phyloP scores from a whole-genome alignment of 768 basidiomycete genomes.

The Lentinula sp. region DNA sequence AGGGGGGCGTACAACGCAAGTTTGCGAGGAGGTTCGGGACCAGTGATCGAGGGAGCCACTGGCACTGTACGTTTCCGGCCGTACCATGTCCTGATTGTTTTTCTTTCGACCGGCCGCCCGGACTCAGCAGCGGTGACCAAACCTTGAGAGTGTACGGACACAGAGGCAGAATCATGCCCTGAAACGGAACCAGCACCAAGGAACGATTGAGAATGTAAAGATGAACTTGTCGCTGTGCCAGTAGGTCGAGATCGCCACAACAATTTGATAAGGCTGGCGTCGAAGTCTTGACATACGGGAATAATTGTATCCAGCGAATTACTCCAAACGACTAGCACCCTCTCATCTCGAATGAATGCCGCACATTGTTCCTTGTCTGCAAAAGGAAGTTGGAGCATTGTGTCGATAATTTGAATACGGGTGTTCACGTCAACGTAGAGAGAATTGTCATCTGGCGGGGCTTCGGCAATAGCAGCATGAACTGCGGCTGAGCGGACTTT shows the following conservation, averaged over 20 bases:
- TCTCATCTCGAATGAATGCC: slow-evolving; percentile 84
- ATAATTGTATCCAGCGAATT: slow-evolving; percentile 76
- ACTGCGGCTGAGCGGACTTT: slow-evolving; percentile 49
- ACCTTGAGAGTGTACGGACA: slow-evolving; percentile 6
- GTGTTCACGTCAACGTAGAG: slow-evolving; percentile 53
- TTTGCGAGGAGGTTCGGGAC: slow-evolving; percentile 16
- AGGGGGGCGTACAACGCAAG: slow-evolving; percentile 55
- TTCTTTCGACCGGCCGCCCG: not conserved
- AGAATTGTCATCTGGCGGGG: slow-evolving; percentile 35
- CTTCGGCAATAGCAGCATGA: slow-evolving; percentile 43
- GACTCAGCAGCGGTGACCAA: not conserved
- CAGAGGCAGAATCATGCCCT: slow-evolving; percentile 25
- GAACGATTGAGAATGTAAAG: slow-evolving; percentile 22
- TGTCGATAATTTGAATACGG: slow-evolving; percentile 56
- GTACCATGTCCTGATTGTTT: slow-evolving; percentile 46
- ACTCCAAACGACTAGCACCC: slow-evolving; percentile 81
- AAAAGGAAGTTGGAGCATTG: slow-evolving; percentile 36
- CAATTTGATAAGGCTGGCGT: slow-evolving; percentile 72
- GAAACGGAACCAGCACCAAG: slow-evolving; percentile 10
- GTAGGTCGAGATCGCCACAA: slow-evolving; percentile 57
- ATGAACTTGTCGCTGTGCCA: slow-evolving; percentile 36
- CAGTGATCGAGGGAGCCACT: slow-evolving; percentile 10
- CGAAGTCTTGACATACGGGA: slow-evolving; percentile 66
- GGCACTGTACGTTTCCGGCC: slow-evolving; percentile 43
- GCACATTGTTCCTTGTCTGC: slow-evolving; percentile 73